These are phyloP conservation scores for Debaryomyces psychrophilus DNA, from an alignment of 1,139 yeast species.

Conservation along the genomic window DNA sequence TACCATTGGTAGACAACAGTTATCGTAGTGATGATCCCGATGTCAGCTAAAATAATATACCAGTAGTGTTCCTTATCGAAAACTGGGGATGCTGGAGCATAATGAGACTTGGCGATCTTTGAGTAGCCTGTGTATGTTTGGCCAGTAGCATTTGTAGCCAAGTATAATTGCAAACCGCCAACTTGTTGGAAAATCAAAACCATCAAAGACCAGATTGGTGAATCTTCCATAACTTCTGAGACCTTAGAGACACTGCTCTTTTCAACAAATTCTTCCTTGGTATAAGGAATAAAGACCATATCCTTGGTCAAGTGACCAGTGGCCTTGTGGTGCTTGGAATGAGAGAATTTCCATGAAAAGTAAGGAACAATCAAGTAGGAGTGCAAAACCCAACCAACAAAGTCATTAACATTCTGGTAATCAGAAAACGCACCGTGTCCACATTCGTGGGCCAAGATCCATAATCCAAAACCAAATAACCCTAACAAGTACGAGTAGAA, in stretches of 20 bases:
- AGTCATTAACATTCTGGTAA: conserved; percentile 67
- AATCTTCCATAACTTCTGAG: conserved; percentile 68
- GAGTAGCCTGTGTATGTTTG: conserved; percentile 62
- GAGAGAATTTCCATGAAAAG: conserved; percentile 84
- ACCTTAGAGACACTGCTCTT: conserved; percentile 43
- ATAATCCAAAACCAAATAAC: conserved; percentile 73
- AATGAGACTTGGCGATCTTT: conserved; percentile 55
- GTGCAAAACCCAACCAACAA: conserved; percentile 82
- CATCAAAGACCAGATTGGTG: conserved; percentile 66
- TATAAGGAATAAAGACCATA: conserved; percentile 79
- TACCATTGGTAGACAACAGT: conserved; percentile 65
- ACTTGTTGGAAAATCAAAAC: conserved; percentile 68
- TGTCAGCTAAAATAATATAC: conserved; percentile 70
- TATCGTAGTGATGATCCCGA: conserved; percentile 63
- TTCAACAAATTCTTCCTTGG: conserved; percentile 56
- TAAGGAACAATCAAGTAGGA: conserved; percentile 79
- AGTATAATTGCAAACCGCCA: conserved; percentile 73
- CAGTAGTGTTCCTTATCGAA: conserved; percentile 72
- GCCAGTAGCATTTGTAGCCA: conserved; percentile 75
- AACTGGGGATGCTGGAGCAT: conserved; percentile 71
- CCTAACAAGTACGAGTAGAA: conserved; percentile 54
- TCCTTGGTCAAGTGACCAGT: conserved; percentile 82
- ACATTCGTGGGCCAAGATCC: conserved; percentile 91
- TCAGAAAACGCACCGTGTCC: conserved; percentile 87
- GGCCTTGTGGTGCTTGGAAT: conserved; percentile 85